phyloP scores from a whole-genome alignment of 805 yeast species.

The Myxozyma udenii region DNA sequence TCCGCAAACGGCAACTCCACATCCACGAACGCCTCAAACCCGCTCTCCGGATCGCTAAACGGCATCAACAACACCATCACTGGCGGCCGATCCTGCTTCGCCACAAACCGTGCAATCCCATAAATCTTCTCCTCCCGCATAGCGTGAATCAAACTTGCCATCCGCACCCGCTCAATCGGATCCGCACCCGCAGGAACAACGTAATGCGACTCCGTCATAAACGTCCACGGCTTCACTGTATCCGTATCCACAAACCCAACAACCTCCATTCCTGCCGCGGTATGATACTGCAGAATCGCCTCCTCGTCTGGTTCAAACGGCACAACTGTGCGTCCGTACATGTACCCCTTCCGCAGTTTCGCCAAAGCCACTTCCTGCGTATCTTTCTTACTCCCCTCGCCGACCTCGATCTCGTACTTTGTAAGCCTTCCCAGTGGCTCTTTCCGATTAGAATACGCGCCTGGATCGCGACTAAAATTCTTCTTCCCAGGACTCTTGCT shows the following conservation, averaged over 20 bases:
- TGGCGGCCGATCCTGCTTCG: slow-evolving; percentile 40
- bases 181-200: slow-evolving; percentile 47
- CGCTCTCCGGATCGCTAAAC: slow-evolving; percentile 2
- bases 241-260: slow-evolving; percentile 54
- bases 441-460: not conserved
- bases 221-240: slow-evolving; percentile 50
- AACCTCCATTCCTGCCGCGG: slow-evolving; percentile 58
- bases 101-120: slow-evolving; percentile 65
- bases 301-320: slow-evolving; percentile 52
- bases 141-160: slow-evolving; percentile 52
- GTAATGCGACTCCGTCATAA: slow-evolving; percentile 57
- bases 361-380: slow-evolving; percentile 48
- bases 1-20: slow-evolving; percentile 66
- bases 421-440: slow-evolving; percentile 10
- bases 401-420: slow-evolving; percentile 22
- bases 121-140: slow-evolving; percentile 48
- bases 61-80: slow-evolving; percentile 44
- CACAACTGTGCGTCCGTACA: slow-evolving; percentile 60
- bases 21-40: slow-evolving; percentile 42
- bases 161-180: slow-evolving; percentile 37
- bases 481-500: not conserved
- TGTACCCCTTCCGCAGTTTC: slow-evolving; percentile 52
- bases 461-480: not conserved
- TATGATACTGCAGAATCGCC: slow-evolving; percentile 44
- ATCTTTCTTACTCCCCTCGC: slow-evolving; percentile 41